Evolutionary conservation across 1,284 basidiomycete genomes (phyloP).

Genomic region (Athelia sp.): DNA sequence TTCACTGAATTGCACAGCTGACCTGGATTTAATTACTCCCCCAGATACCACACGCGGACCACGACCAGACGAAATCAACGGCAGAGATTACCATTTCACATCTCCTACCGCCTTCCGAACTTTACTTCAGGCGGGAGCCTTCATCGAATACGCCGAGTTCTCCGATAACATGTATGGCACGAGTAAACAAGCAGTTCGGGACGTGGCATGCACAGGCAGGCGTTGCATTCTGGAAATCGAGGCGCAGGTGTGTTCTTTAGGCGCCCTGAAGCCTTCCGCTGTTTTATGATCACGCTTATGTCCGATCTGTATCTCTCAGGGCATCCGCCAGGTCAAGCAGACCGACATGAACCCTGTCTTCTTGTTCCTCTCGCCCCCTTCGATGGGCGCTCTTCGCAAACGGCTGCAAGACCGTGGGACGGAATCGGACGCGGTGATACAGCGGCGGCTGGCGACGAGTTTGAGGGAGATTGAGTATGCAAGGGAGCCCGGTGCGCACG

Average conservation of each 20-base stretch:
- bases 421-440: constrained; percentile 72
- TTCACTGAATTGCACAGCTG: constrained; percentile 6
- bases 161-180: constrained; percentile 95
- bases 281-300: constrained; percentile 4
- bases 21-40: constrained; percentile 7
- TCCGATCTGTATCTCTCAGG: constrained; percentile 40
- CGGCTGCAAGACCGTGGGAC: constrained; percentile 84
- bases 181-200: constrained; percentile 62
- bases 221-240: constrained; percentile 97
- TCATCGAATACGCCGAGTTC: constrained; percentile 82
- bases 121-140: constrained; percentile 57
- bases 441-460: constrained; percentile 78
- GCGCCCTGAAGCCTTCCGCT: background rate
- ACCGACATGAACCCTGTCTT: constrained; percentile 81
- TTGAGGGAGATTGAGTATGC: constrained; percentile 87
- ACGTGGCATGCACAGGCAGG: constrained; percentile 55
- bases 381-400: constrained; percentile 56
- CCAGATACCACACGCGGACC: constrained; percentile 90
- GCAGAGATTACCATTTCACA: constrained; percentile 79
- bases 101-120: constrained; percentile 54
- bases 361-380: constrained; percentile 92
- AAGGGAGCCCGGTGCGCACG: constrained; percentile 67
- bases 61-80: constrained; percentile 79
- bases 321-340: constrained; percentile 84
- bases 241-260: constrained; percentile 66